Evolutionary conservation across 2,329 filamentous ascomycete genomes (phyloP).

Genomic region (Cyphellophora attinorum): DNA sequence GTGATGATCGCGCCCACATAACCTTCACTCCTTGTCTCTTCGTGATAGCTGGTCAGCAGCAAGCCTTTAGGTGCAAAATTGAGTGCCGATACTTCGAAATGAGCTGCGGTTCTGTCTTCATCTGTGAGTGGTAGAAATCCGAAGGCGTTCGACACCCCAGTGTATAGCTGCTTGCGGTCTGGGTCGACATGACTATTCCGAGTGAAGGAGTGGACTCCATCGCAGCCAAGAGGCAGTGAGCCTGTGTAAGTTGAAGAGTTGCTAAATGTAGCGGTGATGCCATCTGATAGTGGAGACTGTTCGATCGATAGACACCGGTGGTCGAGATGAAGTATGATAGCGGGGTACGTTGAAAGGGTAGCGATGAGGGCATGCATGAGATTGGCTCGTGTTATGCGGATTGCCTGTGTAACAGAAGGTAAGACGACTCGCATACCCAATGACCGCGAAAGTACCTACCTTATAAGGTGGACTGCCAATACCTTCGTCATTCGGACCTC

Average conservation of each 20-base stretch:
- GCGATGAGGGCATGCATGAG: not conserved
- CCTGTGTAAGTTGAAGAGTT: constrained; percentile 17
- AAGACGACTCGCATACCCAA: too few species aligned
- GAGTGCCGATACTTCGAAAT: constrained; percentile 9
- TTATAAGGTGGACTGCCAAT: constrained; percentile 2
- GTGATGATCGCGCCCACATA: constrained; percentile 9
- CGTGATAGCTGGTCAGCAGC: constrained; percentile 9
- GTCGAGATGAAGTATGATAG: constrained; percentile 20
- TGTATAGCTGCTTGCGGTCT: constrained; percentile 9
- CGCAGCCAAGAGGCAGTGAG: constrained; percentile 18
- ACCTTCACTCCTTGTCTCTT: constrained; percentile 4
- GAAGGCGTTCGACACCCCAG: constrained; percentile 8
- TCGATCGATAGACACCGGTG: constrained; percentile 17
- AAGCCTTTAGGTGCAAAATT: constrained; percentile 8
- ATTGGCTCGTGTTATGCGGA: not conserved
- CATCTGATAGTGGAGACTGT: constrained; percentile 13
- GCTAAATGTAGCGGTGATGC: constrained; percentile 19
- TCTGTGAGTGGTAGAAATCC: constrained; percentile 4
- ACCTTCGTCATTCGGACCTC: not conserved
- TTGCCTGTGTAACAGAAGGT: too few species aligned
- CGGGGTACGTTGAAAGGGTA: constrained; percentile 1
- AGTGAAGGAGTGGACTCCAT: constrained; percentile 18
- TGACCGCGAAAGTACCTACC: too few species aligned
- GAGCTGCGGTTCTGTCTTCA: constrained; percentile 1
- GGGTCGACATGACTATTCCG: constrained; percentile 9